Conservation (phyloP, 345 rosid species). For the Eucalyptus brandiana region DNA sequence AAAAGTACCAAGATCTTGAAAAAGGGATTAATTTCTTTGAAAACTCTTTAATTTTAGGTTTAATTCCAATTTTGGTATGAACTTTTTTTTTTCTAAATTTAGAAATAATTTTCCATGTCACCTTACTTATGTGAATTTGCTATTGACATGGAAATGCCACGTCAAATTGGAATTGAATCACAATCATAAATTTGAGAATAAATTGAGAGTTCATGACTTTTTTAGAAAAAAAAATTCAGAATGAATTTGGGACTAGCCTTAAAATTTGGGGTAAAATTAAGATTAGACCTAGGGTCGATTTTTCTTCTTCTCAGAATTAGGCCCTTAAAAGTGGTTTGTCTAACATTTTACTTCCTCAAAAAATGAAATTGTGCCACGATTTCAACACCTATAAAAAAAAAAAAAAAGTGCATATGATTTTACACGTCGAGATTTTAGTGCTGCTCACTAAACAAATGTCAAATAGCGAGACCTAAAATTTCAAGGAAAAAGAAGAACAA, state of each 20-base stretch:
- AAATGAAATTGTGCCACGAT: background rate
- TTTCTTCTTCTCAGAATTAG: background rate
- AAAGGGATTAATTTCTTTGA: background rate
- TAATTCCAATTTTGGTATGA: too few species aligned
- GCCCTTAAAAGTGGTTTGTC: background rate
- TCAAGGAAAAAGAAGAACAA: background rate
- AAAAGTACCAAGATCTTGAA: background rate
- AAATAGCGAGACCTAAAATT: background rate
- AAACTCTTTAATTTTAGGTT: background rate
- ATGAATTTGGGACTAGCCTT: background rate
- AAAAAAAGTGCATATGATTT: background rate
- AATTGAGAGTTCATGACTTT: too few species aligned
- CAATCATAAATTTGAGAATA: background rate
- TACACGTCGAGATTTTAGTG: too few species aligned
- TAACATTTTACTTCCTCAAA: background rate
- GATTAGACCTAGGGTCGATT: background rate
- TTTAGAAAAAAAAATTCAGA: too few species aligned
- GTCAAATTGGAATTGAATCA: background rate
- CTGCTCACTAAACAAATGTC: fast-evolving
- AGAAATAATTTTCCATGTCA: background rate
- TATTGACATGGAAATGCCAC: background rate
- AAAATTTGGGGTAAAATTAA: background rate
- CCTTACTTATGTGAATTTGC: too few species aligned
- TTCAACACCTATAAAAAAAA: background rate
- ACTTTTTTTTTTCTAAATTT: too few species aligned